Conservation (phyloP, 345 rosid species). For the Brassica nigra region DNA sequence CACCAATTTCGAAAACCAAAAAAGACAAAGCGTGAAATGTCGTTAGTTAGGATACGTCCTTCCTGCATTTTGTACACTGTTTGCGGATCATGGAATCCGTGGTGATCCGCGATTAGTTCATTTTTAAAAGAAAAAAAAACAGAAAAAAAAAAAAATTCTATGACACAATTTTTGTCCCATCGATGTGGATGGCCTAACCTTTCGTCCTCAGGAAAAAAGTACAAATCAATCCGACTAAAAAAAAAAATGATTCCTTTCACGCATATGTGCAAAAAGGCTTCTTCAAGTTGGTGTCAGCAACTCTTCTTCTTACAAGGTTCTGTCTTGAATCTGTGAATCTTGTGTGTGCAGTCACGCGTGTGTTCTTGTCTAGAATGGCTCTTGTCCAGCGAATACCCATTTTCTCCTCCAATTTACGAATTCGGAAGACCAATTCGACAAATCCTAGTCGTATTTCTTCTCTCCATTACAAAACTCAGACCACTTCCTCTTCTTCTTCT, state of each 20-base stretch:
- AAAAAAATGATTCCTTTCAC: not conserved
- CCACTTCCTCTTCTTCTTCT: constrained; percentile 18
- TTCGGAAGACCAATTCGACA: constrained; percentile 8
- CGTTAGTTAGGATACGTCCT: no score
- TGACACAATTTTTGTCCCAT: no score
- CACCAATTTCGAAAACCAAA: no score
- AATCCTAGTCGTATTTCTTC: constrained; percentile 35
- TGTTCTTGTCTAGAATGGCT: constrained; percentile 32
- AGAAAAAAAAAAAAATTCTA: no score
- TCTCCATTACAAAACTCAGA: constrained; percentile 38
- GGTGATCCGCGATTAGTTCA: no score
- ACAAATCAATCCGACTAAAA: not conserved
- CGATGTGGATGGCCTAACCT: no score
- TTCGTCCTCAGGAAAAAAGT: constrained; percentile 20
- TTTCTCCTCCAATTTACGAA: constrained; percentile 19
- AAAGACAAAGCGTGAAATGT: no score
- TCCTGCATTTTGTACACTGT: no score
- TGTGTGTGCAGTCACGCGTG: not conserved
- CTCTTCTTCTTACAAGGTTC: not conserved
- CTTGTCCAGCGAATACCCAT: constrained; percentile 36
- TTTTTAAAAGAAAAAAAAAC: no score
- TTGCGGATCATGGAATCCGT: no score
- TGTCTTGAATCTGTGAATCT: not conserved
- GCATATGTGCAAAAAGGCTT: constrained; percentile 6
- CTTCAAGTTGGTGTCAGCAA: constrained; percentile 31